Evolutionary conservation across 2,329 filamentous ascomycete species (phyloP), one percentile per base, ranked within the genome.

Genomic region (Sporothrix dimorphospora): DNA sequence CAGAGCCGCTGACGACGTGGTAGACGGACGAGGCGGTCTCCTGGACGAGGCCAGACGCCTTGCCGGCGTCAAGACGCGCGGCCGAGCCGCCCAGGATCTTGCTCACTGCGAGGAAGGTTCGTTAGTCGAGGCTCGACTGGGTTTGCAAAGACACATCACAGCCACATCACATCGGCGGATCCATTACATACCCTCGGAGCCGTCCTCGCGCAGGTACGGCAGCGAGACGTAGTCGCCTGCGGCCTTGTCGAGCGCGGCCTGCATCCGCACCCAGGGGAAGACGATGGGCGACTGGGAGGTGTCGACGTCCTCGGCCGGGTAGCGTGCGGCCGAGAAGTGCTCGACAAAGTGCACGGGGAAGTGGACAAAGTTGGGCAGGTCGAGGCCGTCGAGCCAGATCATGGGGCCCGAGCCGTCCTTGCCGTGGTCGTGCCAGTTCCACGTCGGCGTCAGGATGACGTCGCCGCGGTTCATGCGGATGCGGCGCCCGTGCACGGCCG

Each of bases 381-480:
- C 85, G 0, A 88, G 79, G 1, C 83, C 86, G 75, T 88, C 86
- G 1, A 88, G 81, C 86, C 86, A 88, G 71, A 88, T 86, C 82
- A 88, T 85, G 0, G 85, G 85, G 0, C 82, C 83, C 0, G 80
- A 80, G 0, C 85, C 84, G 30, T 88, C 84, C 63, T 88, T 87
- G 16, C 86, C 86, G 72, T 88, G 87, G 72, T 89, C 87, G 73
- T 88, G 87, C 72, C 85, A 89, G 76, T 87, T 84, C 86, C 86
- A 87, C 0, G 82, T 84, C 0, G 86, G 86, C 0, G 86, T 88
- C 3, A 88, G 75, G 51, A 88, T 86, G 3, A 88, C 85, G 75
- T 88, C 86, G 21, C 86, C 83, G 0, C 81, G 79, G 24, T 81
- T 76, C 84, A 88, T 87, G 2, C 77, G 74, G 34, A 88, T 83